Percentiles rank a stretch among this genome's conserved stretches.
phyloP scores from a whole-genome alignment of 1,284 basidiomycete species.

The Clitocybe nebularis region DNA sequence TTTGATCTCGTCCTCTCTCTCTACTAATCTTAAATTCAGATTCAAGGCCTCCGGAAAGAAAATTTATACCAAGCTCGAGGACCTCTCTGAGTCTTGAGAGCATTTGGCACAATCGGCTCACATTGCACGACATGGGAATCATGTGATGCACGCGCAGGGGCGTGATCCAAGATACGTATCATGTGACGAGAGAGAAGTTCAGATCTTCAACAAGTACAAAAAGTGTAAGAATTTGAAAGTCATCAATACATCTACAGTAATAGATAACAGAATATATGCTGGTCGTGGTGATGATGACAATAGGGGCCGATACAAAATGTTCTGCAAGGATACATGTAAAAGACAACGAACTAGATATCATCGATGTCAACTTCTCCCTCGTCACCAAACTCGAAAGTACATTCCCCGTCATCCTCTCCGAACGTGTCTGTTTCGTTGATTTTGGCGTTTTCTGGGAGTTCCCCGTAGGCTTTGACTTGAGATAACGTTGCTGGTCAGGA shows the following conservation, averaged over 20 bases:
- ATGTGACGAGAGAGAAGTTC: background rate
- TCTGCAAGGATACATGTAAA: constrained; percentile 13
- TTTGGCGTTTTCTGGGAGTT: constrained; percentile 96
- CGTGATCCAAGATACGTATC: background rate
- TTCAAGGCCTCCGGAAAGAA: background rate
- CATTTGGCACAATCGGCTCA: background rate
- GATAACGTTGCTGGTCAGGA: constrained; percentile 2
- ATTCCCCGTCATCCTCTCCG: constrained; percentile 87
- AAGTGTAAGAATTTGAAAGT: constrained; percentile 3
- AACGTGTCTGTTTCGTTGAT: constrained; percentile 97
- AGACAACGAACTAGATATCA: constrained; percentile 51
- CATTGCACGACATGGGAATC: background rate
- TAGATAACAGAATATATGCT: constrained; percentile 9
- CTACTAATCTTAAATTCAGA: background rate
- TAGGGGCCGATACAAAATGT: constrained; percentile 8
- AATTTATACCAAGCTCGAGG: background rate
- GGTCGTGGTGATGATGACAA: background rate
- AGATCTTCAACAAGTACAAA: background rate
- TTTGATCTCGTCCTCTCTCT: background rate
- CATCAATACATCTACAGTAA: constrained; percentile 13
- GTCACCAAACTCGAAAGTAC: constrained; percentile 86
- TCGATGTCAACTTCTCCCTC: constrained; percentile 82
- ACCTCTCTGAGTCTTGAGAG: background rate
- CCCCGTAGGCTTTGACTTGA: constrained; percentile 92
- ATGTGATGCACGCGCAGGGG: background rate